Base-by-base conservation (phyloP, 2,329 filamentous ascomycete genomes). In the Neofusicoccum sp. region DNA sequence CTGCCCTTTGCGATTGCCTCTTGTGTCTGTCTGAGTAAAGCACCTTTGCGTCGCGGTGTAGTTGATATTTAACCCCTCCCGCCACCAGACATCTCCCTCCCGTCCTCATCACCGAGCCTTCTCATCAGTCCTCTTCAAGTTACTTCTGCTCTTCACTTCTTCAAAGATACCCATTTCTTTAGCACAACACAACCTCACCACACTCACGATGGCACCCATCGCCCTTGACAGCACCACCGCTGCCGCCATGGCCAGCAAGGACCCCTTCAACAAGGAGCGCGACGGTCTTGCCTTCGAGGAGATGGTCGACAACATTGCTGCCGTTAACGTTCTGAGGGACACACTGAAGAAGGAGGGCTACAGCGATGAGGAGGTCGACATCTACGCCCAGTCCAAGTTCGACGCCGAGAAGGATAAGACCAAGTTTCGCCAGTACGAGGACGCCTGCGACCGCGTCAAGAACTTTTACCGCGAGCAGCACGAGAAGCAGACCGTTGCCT, bases 391-490 rank as follows among this genome's bases (percentile, higher is more conserved):
- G 63, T 89, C 89, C 62, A 79, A 87, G 65, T 91, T 92, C 72
- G 89, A 92, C 73, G 76, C 83, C 48, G 78, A 84, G 48, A 93
- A 93, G 75, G 88, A 93, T 81, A 93, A 93, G 80, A 83, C 85
- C 24, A 81, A 87, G 65, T 93, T 93, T 78, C 84, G 92, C 34
- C 88, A 95, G 72, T 96, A 93, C 77, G 87, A 91, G 68, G 86
- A 87, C 14, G 90, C 91, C 43, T 91, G 89, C 77, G 89, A 91
- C 76, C 85, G 90, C 54, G 91, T 96, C 74, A 92, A 92, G 81
- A 84, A 83, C 79, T 96, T 96, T 78, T 96, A 96, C 83, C 82
- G 80, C 62, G 90, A 86, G 69, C 84, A 87, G 66, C 84, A 87
- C 75, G 80, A 80, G 71, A 86, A 86, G 79, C 89, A 92, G 75